Conservation (phyloP, 768 basidiomycete species). For the Naganishia vaughanmartiniae region DNA sequence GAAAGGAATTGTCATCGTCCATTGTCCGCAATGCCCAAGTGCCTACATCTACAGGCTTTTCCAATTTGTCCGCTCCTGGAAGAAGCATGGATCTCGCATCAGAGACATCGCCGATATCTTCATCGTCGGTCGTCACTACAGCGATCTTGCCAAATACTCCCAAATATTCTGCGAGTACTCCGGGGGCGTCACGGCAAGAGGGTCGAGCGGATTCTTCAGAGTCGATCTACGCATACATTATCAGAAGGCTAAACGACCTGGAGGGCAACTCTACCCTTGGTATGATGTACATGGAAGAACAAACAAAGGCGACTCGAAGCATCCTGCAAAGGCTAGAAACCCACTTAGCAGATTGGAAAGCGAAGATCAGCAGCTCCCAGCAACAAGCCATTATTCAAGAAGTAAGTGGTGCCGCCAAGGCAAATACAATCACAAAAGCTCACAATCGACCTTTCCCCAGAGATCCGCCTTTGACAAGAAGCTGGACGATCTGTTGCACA, state of each 20-base stretch:
- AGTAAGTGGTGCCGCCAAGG: conserved; percentile 32
- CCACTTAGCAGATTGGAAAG: conserved; percentile 39
- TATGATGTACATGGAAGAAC: conserved; percentile 82
- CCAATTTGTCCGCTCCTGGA: not conserved
- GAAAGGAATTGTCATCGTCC: not conserved
- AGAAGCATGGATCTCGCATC: conserved; percentile 11
- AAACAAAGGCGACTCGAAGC: conserved; percentile 70
- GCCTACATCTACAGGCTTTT: not conserved
- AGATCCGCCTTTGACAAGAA: conserved; percentile 53
- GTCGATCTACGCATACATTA: conserved; percentile 92
- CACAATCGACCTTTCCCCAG: conserved; percentile 24
- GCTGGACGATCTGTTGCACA: conserved; percentile 72
- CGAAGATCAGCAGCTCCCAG: conserved; percentile 38
- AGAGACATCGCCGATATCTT: not conserved
- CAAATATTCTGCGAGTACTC: not conserved
- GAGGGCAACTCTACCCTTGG: conserved; percentile 85
- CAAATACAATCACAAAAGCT: not conserved
- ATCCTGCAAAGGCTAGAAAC: conserved; percentile 58
- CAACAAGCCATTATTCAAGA: conserved; percentile 40
- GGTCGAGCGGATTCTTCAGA: conserved; percentile 57
- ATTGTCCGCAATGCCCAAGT: not conserved
- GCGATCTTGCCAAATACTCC: not conserved
- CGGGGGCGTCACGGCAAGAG: not conserved
- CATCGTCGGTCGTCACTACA: not conserved
- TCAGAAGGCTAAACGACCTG: conserved; percentile 80